Base-by-base conservation (phyloP, 2,329 filamentous ascomycete species). In the Gaeumannomyces sp. region DNA sequence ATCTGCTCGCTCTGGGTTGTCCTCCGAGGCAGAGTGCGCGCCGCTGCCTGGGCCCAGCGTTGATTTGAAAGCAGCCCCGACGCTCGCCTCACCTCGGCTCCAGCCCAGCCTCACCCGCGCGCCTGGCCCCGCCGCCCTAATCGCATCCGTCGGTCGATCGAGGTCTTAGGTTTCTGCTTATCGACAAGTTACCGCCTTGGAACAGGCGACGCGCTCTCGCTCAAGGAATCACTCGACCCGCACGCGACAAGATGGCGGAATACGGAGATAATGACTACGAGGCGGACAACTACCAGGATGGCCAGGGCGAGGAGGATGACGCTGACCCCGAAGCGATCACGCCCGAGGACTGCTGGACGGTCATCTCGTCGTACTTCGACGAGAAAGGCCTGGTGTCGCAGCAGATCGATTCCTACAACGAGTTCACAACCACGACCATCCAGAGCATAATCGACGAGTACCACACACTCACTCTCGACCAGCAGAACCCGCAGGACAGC, bases 371-470 rank as follows among this genome's bases (percentile, higher is more conserved):
- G 13, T 98, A 97, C 82, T 99, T 99, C 80, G 92, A 97, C 71
- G 86, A 88, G 68, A 99, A 98, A 79, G 94, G 95, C 72, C 85
- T 99, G 38, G 95, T 97, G 28, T 97, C 95, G 22, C 94, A 99
- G 78, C 95, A 99, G 81, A 89, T 98, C 68, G 94, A 98, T 76
- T 99, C 96, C 0, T 99, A 97, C 79, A 93, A 99, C 78, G 93
- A 98, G 75, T 99, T 99, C 73, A 93, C 95, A 65, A 89, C 90
- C 66, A 93, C 91, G 28, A 97, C 93, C 0, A 94, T 99, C 78
- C 93, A 98, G 74, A 92, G 97, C 72, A 87, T 99, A 66, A 90
- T 99, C 66, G 93, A 93, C 72, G 95, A 98, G 76, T 94, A 97
- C 75, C 92, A 91, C 57, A 87, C 89, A 69, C 89, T 98, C 67